Evolutionary conservation across 345 rosid species (phyloP), one percentile per base, ranked within the genome.

Genomic region (Alliaria petiolata): DNA sequence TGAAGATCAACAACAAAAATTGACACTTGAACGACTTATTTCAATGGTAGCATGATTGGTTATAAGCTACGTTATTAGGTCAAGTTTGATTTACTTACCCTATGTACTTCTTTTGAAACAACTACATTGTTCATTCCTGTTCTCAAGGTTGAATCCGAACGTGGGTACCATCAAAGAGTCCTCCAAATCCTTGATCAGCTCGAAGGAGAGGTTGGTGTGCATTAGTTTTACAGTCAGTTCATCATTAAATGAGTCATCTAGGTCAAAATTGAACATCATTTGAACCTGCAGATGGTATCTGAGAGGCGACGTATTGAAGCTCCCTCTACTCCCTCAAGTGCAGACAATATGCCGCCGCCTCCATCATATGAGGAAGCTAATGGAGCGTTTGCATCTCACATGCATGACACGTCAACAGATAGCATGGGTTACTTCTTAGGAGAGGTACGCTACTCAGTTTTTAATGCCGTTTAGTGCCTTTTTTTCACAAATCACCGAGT

Each of bases 1-100:
- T 72, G 96, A 93, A 85, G 92, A 89, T 81, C 98, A 89, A 70
- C 98, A 93, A 76, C 98, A 93, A 78, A 87, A 91, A 65, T 76
- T 91, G 79, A 93, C 98, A 46, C 91, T 93, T 42, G 96, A 91
- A 76, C 89, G 97, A 44, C 95, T 93, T 78, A 85, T 91, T 66
- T 78, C 96, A 47, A 87, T 91, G 98, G 98, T 93, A 85, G 50
- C 30, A 14, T 62, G n/a, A 54, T 58, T 75, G 62, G 46, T 59
- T 59, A 38, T 33, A 43, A 42, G 45, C 26, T 69, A 22, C 7
- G 36, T 25, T 39, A 44, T 30, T 8, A 46, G 25, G n/a, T 62
- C 19, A 13, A 47, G 16, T 62, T 56, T 74, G 19, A 69, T 67
- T 59, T 16, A 52, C 65, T 20, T 44, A 45, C 59, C 51, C 20